Percentiles rank a stretch among this genome's conserved stretches.
Conservation (phyloP, 2,329 filamentous ascomycete species). For the Scedosporium dehoogii region DNA sequence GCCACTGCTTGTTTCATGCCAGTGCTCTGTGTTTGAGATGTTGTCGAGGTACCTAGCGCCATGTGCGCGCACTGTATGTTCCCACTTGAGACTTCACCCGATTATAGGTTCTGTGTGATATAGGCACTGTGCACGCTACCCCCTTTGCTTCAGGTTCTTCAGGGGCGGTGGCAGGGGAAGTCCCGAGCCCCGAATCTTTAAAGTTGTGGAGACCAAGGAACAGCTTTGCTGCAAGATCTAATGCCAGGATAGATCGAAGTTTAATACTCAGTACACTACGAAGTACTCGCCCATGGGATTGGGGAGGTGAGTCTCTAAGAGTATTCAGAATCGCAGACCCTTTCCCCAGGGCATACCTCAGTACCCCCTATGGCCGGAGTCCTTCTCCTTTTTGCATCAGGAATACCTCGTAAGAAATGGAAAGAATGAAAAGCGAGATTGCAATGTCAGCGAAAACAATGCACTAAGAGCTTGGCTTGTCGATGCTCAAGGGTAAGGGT, state of each 20-base stretch:
- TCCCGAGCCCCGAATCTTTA: slow-evolving; percentile 3
- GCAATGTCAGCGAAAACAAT: background rate
- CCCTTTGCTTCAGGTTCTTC: slow-evolving; percentile 1
- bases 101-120: background rate
- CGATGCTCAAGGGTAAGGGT: background rate
- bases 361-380: too few relatives aligned
- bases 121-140: background rate
- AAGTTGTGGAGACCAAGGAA: background rate
- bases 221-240: background rate
- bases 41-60: background rate
- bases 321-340: background rate
- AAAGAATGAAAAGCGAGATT: background rate
- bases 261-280: too few relatives aligned
- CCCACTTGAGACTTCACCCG: background rate
- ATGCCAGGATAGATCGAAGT: background rate
- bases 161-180: background rate
- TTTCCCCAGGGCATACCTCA: too few relatives aligned
- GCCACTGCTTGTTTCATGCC: slow-evolving; percentile 1
- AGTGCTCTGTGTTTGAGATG: slow-evolving; percentile 2
- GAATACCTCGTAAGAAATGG: too few relatives aligned
- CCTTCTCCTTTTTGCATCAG: too few relatives aligned
- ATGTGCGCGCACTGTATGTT: background rate
- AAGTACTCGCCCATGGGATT: background rate
- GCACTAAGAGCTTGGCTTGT: background rate
- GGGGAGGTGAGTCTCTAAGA: background rate